Conservation (phyloP, 2,329 filamentous ascomycete genomes). For the Aspergillus ochraceoroseus region DNA sequence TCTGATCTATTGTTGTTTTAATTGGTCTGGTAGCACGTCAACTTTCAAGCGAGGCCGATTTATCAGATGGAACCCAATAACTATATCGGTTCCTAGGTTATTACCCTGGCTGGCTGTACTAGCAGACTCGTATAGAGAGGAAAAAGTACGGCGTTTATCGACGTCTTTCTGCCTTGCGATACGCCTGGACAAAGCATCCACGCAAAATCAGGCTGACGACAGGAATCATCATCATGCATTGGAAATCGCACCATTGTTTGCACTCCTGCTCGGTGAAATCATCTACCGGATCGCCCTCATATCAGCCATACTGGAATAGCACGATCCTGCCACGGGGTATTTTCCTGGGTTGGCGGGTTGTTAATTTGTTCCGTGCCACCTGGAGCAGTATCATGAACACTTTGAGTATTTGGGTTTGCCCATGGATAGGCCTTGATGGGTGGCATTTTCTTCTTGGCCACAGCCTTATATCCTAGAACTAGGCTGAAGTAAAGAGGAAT, state of each 20-base stretch:
- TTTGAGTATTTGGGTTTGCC: constrained; percentile 61
- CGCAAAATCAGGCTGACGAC: background rate
- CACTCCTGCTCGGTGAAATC: no score
- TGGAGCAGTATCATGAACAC: background rate
- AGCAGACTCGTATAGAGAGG: no score
- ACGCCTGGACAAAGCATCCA: background rate
- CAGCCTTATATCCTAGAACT: constrained; percentile 62
- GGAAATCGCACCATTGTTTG: no score
- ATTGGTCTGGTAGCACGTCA: no score
- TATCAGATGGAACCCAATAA: no score
- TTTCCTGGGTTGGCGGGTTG: background rate
- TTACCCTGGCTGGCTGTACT: no score
- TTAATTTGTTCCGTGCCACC: constrained; percentile 1
- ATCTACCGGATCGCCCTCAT: background rate
- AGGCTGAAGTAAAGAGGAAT: constrained; percentile 67
- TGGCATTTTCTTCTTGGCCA: constrained; percentile 49
- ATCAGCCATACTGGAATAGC: constrained; percentile 12
- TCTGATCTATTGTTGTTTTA: no score
- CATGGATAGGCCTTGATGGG: constrained; percentile 57
- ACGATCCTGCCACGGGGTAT: constrained; percentile 1
- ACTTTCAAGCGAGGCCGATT: no score
- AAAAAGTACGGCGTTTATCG: no score
- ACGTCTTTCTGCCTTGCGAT: background rate
- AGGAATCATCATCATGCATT: no score
- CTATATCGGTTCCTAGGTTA: no score